Evolutionary conservation across 768 basidiomycete species (phyloP).

Genomic region (Boletellus ananiceps): DNA sequence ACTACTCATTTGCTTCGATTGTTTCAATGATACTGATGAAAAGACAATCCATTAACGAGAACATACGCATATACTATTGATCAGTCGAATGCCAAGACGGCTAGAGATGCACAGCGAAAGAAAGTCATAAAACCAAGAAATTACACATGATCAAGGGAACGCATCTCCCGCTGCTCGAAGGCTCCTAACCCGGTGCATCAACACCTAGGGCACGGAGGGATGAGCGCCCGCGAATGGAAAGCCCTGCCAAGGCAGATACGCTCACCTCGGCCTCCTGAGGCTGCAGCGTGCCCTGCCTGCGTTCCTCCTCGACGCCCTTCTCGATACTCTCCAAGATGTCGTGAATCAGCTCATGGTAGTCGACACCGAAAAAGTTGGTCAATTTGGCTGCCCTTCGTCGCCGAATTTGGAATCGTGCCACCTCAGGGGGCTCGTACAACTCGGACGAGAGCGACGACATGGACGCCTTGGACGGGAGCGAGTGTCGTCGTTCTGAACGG

Average conservation of each 20-base stretch:
- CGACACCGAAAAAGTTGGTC: constrained; percentile 82
- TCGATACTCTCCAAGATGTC: constrained; percentile 83
- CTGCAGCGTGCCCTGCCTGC: constrained; percentile 55
- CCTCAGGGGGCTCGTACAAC: constrained; percentile 37
- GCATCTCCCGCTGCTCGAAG: constrained; percentile 26
- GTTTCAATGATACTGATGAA: constrained; percentile 11
- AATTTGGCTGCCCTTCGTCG: constrained; percentile 77
- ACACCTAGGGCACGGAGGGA: constrained; percentile 38
- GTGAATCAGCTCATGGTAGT: constrained; percentile 71
- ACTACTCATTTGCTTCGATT: not conserved
- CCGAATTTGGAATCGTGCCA: constrained; percentile 57
- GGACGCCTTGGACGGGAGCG: constrained; percentile 63
- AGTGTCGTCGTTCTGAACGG: constrained; percentile 62
- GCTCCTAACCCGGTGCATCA: constrained; percentile 34
- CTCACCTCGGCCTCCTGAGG: constrained; percentile 71
- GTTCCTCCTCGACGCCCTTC: constrained; percentile 66
- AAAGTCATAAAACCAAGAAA: constrained; percentile 5
- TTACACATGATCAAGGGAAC: constrained; percentile 3
- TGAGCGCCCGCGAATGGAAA: constrained; percentile 5
- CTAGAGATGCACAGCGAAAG: constrained; percentile 2
- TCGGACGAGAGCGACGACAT: constrained; percentile 56
- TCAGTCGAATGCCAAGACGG: constrained; percentile 4
- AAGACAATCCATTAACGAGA: constrained; percentile 16
- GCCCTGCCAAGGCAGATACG: not conserved
- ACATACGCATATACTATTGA: constrained; percentile 11